These are phyloP conservation scores for Dactylonectria macrodidyma DNA, from an alignment of 2,329 filamentous ascomycete species.

Conservation along the genomic window DNA sequence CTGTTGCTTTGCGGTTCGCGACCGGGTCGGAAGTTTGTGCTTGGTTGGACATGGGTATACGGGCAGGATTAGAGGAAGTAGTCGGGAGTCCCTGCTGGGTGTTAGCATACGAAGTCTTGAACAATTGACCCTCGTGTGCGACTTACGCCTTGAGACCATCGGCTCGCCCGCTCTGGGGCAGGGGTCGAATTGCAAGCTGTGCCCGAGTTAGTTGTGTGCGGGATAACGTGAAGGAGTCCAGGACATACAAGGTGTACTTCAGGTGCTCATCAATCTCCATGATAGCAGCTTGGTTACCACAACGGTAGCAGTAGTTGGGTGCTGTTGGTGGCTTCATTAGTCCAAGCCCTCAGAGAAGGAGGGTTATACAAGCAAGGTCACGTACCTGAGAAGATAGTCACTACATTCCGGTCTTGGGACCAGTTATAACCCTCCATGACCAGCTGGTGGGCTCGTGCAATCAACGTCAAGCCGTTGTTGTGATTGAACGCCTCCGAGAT, in stretches of 20 bases:
- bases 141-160: slow-evolving; percentile 93
- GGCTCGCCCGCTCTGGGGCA: slow-evolving; percentile 97
- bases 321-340: slow-evolving; percentile 60
- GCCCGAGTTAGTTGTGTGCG: slow-evolving; percentile 45
- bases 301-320: slow-evolving; percentile 98
- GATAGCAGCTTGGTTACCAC: slow-evolving; percentile 99
- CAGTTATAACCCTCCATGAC: slow-evolving; percentile 99
- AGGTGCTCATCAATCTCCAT: slow-evolving; percentile 99
- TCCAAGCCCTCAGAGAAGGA: slow-evolving; percentile 7
- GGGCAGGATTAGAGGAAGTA: slow-evolving; percentile 88
- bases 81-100: slow-evolving; percentile 81
- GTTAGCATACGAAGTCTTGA: slow-evolving; percentile 33
- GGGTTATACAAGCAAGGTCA: slow-evolving; percentile 20
- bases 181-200: slow-evolving; percentile 97
- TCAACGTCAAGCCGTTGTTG: slow-evolving; percentile 96
- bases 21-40: slow-evolving; percentile 39
- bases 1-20: slow-evolving; percentile 33
- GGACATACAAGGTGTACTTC: slow-evolving; percentile 97
- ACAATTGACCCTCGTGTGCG: not conserved
- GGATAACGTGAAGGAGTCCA: not conserved
- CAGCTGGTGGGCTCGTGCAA: slow-evolving; percentile 96
- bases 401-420: slow-evolving; percentile 98
- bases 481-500: slow-evolving; percentile 99
- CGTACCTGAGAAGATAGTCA: slow-evolving; percentile 96
- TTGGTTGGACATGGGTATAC: slow-evolving; percentile 47